phyloP scores from a whole-genome alignment of 257 asterid genomes.

The Solanum tacnaense region DNA sequence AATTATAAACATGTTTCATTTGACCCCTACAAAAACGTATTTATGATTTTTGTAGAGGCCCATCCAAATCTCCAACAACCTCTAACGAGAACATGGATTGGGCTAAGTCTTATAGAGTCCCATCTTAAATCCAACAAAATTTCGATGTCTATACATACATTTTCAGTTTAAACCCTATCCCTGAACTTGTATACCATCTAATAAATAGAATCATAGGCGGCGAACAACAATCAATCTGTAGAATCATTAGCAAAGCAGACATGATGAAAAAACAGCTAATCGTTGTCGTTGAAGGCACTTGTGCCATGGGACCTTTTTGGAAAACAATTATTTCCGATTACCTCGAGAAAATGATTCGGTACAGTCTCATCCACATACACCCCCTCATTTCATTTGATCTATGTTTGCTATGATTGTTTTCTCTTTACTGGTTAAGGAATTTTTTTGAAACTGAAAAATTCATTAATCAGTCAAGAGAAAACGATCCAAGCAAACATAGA shows the following conservation, averaged over 20 bases:
- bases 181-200: background rate
- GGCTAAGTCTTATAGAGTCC: background rate
- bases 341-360: conserved; percentile 75
- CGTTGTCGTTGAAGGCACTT: conserved; percentile 86
- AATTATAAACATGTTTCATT: no score
- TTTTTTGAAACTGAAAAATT: no score
- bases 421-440: background rate
- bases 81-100: background rate
- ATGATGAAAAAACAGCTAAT: conserved; percentile 53
- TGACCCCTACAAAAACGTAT: background rate
- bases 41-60: background rate
- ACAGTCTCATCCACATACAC: background rate
- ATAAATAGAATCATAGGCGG: background rate
- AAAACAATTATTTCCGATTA: conserved; percentile 58
- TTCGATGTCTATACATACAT: background rate
- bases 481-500: background rate
- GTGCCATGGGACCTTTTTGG: conserved; percentile 84
- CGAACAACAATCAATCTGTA: background rate
- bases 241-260: background rate
- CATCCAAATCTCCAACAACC: background rate
- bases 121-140: background rate
- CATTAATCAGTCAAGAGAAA: background rate
- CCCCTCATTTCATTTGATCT: background rate
- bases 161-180: background rate
- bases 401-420: background rate